Evolutionary conservation across 192 early-diverging fungal genomes (phyloP).

Genomic region (Spizellomyces punctatus): DNA sequence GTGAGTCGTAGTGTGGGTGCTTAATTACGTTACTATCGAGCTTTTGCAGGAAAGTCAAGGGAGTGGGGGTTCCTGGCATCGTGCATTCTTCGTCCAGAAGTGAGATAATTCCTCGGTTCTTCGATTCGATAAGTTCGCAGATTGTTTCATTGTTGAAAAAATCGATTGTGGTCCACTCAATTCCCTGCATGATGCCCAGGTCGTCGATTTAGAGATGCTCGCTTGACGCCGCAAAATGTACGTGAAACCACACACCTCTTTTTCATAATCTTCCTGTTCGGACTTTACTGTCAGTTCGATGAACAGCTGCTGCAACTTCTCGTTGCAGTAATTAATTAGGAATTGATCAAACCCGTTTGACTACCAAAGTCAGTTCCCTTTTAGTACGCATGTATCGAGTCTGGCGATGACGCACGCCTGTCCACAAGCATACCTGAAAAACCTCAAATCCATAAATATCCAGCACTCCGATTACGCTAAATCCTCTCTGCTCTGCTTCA

Average conservation of each 20-base stretch:
- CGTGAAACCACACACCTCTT: conserved; percentile 27
- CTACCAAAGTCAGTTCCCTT: neutral
- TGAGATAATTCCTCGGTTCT: conserved; percentile 32
- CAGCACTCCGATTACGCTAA: conserved; percentile 73
- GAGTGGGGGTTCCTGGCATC: conserved; percentile 23
- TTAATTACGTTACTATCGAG: conserved; percentile 25
- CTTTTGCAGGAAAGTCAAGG: conserved; percentile 33
- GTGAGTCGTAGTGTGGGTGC: conserved; percentile 34
- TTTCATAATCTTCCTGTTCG: conserved; percentile 94
- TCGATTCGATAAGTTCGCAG: conserved; percentile 83
- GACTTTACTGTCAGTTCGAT: conserved; percentile 92
- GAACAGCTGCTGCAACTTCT: conserved; percentile 95
- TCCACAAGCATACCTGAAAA: conserved; percentile 18
- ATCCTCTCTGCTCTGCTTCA: conserved; percentile 11
- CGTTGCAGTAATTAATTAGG: conserved; percentile 89
- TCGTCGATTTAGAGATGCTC: neutral
- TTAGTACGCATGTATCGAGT: neutral
- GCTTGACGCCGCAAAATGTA: neutral
- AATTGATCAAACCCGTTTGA: conserved; percentile 80
- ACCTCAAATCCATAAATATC: conserved; percentile 97
- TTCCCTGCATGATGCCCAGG: conserved; percentile 2
- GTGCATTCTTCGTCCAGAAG: conserved; percentile 37
- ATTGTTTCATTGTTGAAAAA: conserved; percentile 96
- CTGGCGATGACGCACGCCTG: neutral
- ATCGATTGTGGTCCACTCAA: conserved; percentile 68